Base-by-base conservation (phyloP, 2,329 filamentous ascomycete species). In the Neofusicoccum cordaticola region DNA sequence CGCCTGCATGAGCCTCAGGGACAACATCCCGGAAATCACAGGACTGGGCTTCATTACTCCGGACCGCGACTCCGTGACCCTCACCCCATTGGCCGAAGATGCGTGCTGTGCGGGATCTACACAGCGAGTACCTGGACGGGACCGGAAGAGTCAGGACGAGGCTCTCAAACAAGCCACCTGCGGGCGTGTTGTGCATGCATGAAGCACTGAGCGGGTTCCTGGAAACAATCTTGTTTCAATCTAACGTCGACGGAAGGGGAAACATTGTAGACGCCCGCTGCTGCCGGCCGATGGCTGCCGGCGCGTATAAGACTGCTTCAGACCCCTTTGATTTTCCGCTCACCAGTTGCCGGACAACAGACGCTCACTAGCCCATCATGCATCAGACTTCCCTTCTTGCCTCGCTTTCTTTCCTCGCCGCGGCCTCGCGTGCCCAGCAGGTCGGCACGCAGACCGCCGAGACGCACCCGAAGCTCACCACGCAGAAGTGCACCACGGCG, bases 371-470 rank as follows among this genome's bases (percentile, higher is more conserved):
- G 47, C 41, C 48, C 72, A 76, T 64, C 68, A 78, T 77, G 75
- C 77, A 77, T 72, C 76, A 71, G 69, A 71, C 71, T 69, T 70
- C 78, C 69, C 73, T 75, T 53, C 73, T 80, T 69, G 70, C 77
- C 53, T 75, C 77, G 27, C 74, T 79, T 68, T 75, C 77, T 50
- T 19, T 58, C 17, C 68, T 81, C 50, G 71, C 77, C 66, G 77
- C 77, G 66, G 73, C 74, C 65, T 75, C 71, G 69, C 69, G 71
- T 66, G 78, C 76, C 50, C 79, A 81, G 74, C 77, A 79, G 69
- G 75, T 76, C 65, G 79, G 79, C 66, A 80, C 71, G 17, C 65
- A 71, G 63, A 74, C 73, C 51, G 69, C 78, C 41, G 79, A 81
- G 71, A 77, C 67, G 44, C 79, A 81, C 69, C 79, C 79, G 37